Conservation (phyloP, 225 moss, liverwort and hornwort species). For the Takakia lepidozioides region DNA sequence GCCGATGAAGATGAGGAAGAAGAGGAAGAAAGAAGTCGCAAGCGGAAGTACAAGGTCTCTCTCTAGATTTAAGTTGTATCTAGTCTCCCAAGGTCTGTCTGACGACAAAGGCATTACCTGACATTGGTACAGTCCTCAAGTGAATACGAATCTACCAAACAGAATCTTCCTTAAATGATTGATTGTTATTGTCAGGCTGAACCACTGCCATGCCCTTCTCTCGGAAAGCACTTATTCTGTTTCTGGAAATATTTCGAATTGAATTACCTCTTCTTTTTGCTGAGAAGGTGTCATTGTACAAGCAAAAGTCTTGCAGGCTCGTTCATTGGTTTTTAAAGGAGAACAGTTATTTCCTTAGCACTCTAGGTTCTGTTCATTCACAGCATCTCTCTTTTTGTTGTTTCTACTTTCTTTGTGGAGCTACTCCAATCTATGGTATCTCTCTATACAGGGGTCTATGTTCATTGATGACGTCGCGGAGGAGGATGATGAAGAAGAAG, state of each 20-base stretch:
- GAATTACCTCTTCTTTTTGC: no score
- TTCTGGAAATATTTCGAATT: neutral
- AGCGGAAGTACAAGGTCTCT: constrained; percentile 65
- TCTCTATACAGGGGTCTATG: constrained; percentile 57
- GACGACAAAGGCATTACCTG: no score
- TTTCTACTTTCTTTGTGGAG: no score
- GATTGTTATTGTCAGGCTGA: neutral
- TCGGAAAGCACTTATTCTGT: neutral
- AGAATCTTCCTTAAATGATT: neutral
- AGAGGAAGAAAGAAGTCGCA: constrained; percentile 41
- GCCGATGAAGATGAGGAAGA: constrained; percentile 13
- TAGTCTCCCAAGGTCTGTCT: no score
- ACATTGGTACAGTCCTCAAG: neutral
- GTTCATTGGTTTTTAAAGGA: no score
- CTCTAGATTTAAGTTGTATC: no score
- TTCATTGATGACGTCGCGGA: constrained; percentile 91
- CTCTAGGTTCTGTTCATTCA: no score
- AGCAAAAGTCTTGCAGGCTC: no score
- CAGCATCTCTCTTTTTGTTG: no score
- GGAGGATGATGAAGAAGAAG: constrained; percentile 94
- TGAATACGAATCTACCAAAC: neutral
- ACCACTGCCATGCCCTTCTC: neutral
- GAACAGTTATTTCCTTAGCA: no score
- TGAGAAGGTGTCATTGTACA: no score
- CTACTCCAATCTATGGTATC: no score